These are phyloP conservation scores for Neospora caninum DNA, from an alignment of 169 alveolate genomes.

Conservation along the genomic window DNA sequence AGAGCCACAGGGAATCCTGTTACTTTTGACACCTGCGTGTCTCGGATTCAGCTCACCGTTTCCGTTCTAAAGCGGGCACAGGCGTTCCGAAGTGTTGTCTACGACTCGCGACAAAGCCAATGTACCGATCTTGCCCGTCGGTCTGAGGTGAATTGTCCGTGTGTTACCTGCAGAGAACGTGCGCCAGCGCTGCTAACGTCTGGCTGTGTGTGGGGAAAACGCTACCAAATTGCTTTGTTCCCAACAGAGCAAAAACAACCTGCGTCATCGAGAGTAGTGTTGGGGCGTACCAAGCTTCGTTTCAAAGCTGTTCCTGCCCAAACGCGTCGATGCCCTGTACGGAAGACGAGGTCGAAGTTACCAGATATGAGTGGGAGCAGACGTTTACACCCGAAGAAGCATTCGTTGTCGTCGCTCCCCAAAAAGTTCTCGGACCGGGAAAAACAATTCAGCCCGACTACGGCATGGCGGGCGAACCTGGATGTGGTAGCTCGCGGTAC, in stretches of 20 bases:
- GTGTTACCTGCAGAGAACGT: not conserved
- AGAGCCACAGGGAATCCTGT: no score
- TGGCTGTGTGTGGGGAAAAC: slow-evolving; percentile 18
- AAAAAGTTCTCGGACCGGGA: not conserved
- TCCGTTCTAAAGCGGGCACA: no score
- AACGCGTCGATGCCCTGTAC: not conserved
- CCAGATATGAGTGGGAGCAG: slow-evolving; percentile 2
- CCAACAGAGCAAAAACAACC: not conserved
- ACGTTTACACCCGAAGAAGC: not conserved
- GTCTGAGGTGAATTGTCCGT: not conserved
- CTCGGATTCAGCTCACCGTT: no score
- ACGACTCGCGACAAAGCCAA: no score
- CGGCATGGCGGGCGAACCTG: not conserved
- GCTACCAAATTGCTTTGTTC: not conserved
- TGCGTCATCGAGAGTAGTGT: not conserved
- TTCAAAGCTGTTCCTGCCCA: slow-evolving; percentile 21
- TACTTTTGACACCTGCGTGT: no score
- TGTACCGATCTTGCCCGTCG: no score
- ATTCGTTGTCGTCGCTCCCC: not conserved
- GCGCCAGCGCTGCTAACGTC: not conserved
- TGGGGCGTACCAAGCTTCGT: not conserved
- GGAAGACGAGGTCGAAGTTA: not conserved
- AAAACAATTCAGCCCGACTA: not conserved
- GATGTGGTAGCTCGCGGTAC: not conserved
- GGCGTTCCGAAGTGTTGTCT: no score